Evolutionary conservation across 1,139 yeast genomes (phyloP).

Genomic region (Blastobotrys aristatus): DNA sequence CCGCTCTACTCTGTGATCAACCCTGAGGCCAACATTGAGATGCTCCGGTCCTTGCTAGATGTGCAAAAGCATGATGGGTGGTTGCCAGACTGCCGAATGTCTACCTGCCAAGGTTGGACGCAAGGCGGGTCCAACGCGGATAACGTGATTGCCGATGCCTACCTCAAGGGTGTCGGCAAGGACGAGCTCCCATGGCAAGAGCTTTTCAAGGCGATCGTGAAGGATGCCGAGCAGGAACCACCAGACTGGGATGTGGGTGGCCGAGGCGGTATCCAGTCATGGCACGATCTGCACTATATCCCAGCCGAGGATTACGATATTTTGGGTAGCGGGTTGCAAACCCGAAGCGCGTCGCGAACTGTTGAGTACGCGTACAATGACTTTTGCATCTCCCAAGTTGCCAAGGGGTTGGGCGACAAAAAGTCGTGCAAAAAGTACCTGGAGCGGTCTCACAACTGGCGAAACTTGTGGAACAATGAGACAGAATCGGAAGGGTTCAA

Average conservation of each 20-base stretch:
- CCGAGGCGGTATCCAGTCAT: constrained; percentile 14
- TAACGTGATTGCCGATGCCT: constrained; percentile 41
- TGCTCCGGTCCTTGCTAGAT: constrained; percentile 34
- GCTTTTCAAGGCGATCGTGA: constrained; percentile 38
- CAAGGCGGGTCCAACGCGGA: constrained; percentile 43
- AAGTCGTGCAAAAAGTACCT: constrained; percentile 34
- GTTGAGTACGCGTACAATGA: constrained; percentile 41
- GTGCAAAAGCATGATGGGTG: constrained; percentile 38
- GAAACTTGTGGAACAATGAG: constrained; percentile 38
- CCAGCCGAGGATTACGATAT: constrained; percentile 14
- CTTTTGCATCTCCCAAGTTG: constrained; percentile 38
- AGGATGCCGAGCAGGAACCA: constrained; percentile 37
- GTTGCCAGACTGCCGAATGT: constrained; percentile 41
- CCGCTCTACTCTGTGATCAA: constrained; percentile 36
- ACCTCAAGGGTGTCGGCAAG: constrained; percentile 31
- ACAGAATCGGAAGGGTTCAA: constrained; percentile 31
- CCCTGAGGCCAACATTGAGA: constrained; percentile 35
- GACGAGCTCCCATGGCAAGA: constrained; percentile 33
- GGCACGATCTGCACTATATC: constrained; percentile 14
- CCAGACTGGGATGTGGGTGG: constrained; percentile 16
- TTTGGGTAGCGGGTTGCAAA: constrained; percentile 16
- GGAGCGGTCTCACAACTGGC: constrained; percentile 39
- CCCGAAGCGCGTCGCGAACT: constrained; percentile 39
- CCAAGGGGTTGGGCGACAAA: constrained; percentile 33
- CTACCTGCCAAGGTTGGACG: constrained; percentile 40